Evolutionary conservation across 768 basidiomycete species (phyloP), one percentile per base, ranked within the genome.

Genomic region (Pulveroboletus sp.): DNA sequence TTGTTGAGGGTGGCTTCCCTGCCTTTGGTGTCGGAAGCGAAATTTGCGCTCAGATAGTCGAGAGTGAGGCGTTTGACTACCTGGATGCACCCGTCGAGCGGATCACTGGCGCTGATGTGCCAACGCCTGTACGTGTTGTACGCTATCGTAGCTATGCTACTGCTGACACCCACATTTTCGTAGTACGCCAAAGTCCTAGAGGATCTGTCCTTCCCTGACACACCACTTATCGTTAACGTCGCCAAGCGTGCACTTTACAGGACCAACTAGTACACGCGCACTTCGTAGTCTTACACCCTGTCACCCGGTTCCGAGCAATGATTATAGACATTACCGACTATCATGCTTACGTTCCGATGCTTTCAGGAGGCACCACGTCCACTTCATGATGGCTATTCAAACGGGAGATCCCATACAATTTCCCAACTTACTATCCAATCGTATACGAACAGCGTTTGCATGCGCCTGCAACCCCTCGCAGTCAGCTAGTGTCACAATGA

Each of bases 1-100:
- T 89, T 50, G 94, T 93, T 44, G 96, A 99, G 72, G 95, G 95
- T 70, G 96, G 96, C 35, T 99, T 96, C 92, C 96, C 96, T 35
- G 85, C 81, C 43, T 98, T 97, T 69, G 93, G 96, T 74, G 95
- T 99, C 48, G 96, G 96, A 57, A 94, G 93, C 60, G 96, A 99
- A 73, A 95, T 99, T 62, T 91, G 90, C 59, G 96, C 96, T 12
- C 94, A 98, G 71, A 92, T 98, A 60, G 78, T 95, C 48, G 96
- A 99, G 78, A 91, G 90, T 60, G 92, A 96, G 62, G 95, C 93
- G 3, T 99, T 95, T 66, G 93, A 98, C 73, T 97, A 92, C 76
- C 86, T 99, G 32, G 96, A 99, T 73, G 94, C 95, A 17, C 93
- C 96, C 12, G 91, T 97, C 47, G 96, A 99, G 78, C 86, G 96